A percentile compares a stretch with the other conserved stretches of the same genome.
These are phyloP conservation scores for Theobroma grandiflorum DNA, from an alignment of 441 rosid species.

Conservation along the genomic window DNA sequence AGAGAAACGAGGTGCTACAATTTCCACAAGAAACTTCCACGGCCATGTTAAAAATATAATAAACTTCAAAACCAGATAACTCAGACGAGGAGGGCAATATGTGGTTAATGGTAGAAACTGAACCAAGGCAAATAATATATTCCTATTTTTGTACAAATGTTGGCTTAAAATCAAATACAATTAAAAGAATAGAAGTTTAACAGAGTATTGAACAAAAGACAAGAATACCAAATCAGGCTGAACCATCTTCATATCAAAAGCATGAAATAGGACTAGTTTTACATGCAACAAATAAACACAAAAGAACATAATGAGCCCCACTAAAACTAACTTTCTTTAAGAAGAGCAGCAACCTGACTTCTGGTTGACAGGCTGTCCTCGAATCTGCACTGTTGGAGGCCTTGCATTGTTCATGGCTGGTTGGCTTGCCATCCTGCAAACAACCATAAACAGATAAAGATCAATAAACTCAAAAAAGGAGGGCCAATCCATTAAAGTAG, in stretches of 20 bases:
- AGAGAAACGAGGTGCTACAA: not conserved
- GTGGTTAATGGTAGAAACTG: not conserved
- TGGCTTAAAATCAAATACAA: conserved; percentile 49
- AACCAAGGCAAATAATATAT: conserved; percentile 32
- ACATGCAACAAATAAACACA: conserved; percentile 48
- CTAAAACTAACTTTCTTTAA: conserved; percentile 37
- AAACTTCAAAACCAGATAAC: not conserved
- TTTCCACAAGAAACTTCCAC: not conserved
- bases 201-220: conserved; percentile 30
- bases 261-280: conserved; percentile 50
- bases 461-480: not conserved
- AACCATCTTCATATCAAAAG: conserved; percentile 33
- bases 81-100: not conserved
- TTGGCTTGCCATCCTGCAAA: conserved; percentile 88
- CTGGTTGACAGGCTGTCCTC: conserved; percentile 93
- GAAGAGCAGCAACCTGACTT: conserved; percentile 93
- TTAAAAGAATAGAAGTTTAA: conserved; percentile 54
- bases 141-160: conserved; percentile 60
- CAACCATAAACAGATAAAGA: conserved; percentile 15
- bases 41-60: not conserved
- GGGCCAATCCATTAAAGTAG: not conserved
- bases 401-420: conserved; percentile 80
- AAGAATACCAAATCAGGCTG: conserved; percentile 32
- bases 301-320: conserved; percentile 27
- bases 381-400: conserved; percentile 87